Evolutionary conservation across 371 early-diverging fungal species (phyloP), one percentile per base, ranked within the genome.

Genomic region (Mortierella sp.): DNA sequence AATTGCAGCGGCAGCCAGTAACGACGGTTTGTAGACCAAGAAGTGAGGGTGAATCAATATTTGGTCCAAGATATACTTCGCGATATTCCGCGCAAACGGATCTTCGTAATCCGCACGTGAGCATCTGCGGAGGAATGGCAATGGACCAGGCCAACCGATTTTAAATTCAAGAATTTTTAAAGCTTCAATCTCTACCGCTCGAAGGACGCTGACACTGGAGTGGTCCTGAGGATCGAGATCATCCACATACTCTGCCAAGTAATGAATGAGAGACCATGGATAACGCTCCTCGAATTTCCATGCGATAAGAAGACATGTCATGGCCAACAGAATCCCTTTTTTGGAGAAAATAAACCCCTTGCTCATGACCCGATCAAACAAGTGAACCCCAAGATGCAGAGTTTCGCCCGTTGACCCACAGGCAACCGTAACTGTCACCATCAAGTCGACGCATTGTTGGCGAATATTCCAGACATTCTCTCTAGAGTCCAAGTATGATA

Each of bases 271-370:
- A 17, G 84, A 75, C 15, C 91, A 94, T 12, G 87, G 78, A 32
- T 85, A 76, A 43, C 93, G 90, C 81, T 97, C 97, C 83, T 97
- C 96, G 83, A 91, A 96, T 83, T 97, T 97, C 68, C 90, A 84
- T 2, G 97, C 94, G 40, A 97, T 86, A 66, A 97, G 85, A 66
- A 96, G 75, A 19, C 93, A 91, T 0, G 93, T 86, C 31, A 94
- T 75, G 1, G 95, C 96, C 0, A 35, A 94, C 93, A 28, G 93
- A 88, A 83, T 95, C 92, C 93, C 65, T 83, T 75, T 40, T 90
- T 86, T 32, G 92, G 91, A 51, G 85, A 85, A 17, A 43, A 40
- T 8, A 1, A 15, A 3, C 31, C 92, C 88, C 65, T 80, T 76
- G 42, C 92, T 89, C 51, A 97, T 83, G 81, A 95, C 94, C 45